phyloP scores from a whole-genome alignment of 139 green algal species.

The Chlorella sp. region DNA sequence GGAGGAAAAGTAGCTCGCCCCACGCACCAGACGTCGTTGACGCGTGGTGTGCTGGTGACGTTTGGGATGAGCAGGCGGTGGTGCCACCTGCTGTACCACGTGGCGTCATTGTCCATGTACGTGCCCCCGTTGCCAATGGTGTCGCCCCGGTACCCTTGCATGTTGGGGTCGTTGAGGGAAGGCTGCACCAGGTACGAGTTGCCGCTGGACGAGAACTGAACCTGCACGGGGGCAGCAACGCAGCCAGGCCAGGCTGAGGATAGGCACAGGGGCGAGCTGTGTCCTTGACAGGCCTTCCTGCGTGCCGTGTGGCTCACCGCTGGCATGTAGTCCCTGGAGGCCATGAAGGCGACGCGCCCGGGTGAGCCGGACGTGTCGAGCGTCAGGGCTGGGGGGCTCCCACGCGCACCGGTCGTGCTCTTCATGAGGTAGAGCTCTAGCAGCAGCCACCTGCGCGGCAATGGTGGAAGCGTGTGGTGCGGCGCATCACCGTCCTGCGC shows the following conservation, averaged over 20 bases:
- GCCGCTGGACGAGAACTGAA: too few relatives aligned
- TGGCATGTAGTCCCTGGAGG: neutral
- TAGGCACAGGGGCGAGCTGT: neutral
- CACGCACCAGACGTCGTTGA: too few relatives aligned
- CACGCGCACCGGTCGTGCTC: neutral
- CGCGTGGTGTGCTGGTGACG: too few relatives aligned
- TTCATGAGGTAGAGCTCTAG: slow-evolving; percentile 14
- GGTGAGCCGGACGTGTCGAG: too few relatives aligned
- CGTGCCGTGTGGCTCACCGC: neutral
- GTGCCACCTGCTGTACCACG: neutral
- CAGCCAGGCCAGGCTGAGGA: neutral
- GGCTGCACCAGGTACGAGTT: neutral
- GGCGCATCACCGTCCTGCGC: neutral
- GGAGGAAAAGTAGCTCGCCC: neutral
- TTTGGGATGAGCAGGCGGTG: slow-evolving; percentile 8
- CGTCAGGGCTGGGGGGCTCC: too few relatives aligned
- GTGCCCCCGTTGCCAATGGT: neutral
- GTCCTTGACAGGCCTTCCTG: too few relatives aligned
- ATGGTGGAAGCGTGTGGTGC: neutral
- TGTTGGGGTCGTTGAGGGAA: neutral
- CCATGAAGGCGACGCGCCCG: neutral
- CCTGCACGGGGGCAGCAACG: neutral
- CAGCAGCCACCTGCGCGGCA: slow-evolving; percentile 1
- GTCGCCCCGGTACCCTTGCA: too few relatives aligned
- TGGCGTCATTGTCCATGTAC: neutral